Conservation (phyloP, 768 basidiomycete genomes). For the Sarcomyxa edulis region DNA sequence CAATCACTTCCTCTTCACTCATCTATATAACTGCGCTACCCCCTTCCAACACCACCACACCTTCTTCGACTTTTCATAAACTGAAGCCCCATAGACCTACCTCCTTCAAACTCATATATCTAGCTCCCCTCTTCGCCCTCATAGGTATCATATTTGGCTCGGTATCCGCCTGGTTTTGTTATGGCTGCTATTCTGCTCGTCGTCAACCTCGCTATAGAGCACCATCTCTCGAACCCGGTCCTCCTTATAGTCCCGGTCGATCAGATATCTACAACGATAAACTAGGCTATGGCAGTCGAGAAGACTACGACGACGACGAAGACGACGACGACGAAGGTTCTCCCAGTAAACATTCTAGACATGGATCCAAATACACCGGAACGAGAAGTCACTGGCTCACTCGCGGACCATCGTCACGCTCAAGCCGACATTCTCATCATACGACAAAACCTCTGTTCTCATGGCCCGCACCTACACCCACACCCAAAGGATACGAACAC, state of each 20-base stretch:
- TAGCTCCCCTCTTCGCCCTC: conserved; percentile 26
- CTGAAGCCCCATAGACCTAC: conserved; percentile 4
- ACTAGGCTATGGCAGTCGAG: background rate
- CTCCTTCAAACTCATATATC: conserved; percentile 14
- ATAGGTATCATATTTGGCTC: conserved; percentile 25
- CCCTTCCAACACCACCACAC: conserved; percentile 14
- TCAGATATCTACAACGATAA: conserved; percentile 5
- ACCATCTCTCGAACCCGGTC: conserved; percentile 13
- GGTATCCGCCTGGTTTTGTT: conserved; percentile 27
- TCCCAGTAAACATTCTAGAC: conserved; percentile 2
- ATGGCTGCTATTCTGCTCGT: conserved; percentile 24
- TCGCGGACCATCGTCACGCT: conserved; percentile 1
- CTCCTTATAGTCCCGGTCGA: conserved; percentile 20
- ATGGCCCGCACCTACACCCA: conserved; percentile 11
- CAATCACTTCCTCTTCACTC: conserved; percentile 6
- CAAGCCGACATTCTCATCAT: too few relatives aligned
- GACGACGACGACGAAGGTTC: background rate
- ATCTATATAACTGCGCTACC: conserved; percentile 27
- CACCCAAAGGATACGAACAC: background rate
- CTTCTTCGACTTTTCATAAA: conserved; percentile 9
- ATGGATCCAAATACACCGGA: background rate
- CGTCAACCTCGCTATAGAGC: conserved; percentile 1
- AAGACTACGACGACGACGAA: background rate
- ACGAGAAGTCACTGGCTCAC: background rate
- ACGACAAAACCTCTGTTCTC: conserved; percentile 6